A percentile compares a stretch with the other conserved stretches of the same genome.
Evolutionary conservation across 225 moss, liverwort and hornwort species (phyloP).

Genomic region (Physcomitrium patens): DNA sequence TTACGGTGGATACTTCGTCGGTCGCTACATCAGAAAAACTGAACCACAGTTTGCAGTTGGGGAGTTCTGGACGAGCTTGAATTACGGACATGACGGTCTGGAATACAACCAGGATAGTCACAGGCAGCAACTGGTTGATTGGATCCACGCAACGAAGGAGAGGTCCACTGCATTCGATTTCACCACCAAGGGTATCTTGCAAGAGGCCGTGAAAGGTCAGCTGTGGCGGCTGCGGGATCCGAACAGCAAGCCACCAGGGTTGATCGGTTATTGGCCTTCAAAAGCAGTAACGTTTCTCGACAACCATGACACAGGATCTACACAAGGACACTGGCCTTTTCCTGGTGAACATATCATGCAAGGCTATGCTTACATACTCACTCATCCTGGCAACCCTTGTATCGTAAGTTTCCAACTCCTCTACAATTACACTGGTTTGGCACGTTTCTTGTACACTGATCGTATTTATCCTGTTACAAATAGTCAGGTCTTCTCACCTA

Average conservation of each 20-base stretch:
- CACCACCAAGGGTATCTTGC: slow-evolving; percentile 92
- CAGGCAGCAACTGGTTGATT: slow-evolving; percentile 75
- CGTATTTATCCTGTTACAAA: neutral
- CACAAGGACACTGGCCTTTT: slow-evolving; percentile 91
- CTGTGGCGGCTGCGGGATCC: slow-evolving; percentile 69
- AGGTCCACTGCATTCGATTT: slow-evolving; percentile 81
- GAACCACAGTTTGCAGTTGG: slow-evolving; percentile 73
- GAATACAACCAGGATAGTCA: slow-evolving; percentile 85
- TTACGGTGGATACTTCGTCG: slow-evolving; percentile 75
- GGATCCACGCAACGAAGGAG: slow-evolving; percentile 67
- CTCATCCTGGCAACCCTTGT: slow-evolving; percentile 87
- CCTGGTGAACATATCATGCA: slow-evolving; percentile 80
- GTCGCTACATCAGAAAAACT: slow-evolving; percentile 61
- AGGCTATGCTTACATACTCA: slow-evolving; percentile 94
- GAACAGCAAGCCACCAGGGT: slow-evolving; percentile 60
- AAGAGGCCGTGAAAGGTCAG: slow-evolving; percentile 74
- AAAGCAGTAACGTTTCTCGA: slow-evolving; percentile 91
- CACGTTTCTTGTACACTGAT: neutral
- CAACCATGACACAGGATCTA: slow-evolving; percentile 93
- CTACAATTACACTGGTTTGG: neutral
- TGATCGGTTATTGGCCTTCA: slow-evolving; percentile 81
- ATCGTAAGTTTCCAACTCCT: slow-evolving; percentile 55
- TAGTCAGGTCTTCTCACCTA: neutral
- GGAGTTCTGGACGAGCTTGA: slow-evolving; percentile 80
- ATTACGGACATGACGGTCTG: slow-evolving; percentile 56